A percentile compares a stretch with the other conserved stretches of the same genome.
These are phyloP conservation scores for Aspergillus sp. DNA, from an alignment of 2,329 filamentous ascomycete genomes.

Conservation along the genomic window DNA sequence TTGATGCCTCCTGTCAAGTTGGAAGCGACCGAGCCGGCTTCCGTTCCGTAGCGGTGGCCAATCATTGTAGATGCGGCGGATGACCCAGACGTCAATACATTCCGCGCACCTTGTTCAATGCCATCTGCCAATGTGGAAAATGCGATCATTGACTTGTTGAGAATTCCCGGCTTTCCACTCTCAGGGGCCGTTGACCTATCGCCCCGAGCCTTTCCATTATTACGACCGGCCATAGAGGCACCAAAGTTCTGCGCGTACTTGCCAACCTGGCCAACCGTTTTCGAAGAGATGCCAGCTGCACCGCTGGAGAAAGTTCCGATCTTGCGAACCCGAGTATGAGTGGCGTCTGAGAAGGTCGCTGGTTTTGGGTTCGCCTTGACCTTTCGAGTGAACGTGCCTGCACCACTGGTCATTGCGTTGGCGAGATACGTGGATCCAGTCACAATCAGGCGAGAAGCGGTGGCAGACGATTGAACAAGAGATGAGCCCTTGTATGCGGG, in stretches of 20 bases:
- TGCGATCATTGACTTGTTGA: conserved; percentile 96
- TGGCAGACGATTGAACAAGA: conserved; percentile 81
- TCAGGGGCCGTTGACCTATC: conserved; percentile 68
- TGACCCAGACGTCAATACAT: conserved; percentile 71
- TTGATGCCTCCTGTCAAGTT: conserved; percentile 83
- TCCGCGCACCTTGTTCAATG: conserved; percentile 81
- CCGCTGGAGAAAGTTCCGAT: conserved; percentile 82
- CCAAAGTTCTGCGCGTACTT: conserved; percentile 88
- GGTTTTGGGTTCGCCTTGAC: conserved; percentile 76
- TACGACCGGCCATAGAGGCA: conserved; percentile 68
- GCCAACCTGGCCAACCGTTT: conserved; percentile 81
- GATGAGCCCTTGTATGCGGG: conserved; percentile 89
- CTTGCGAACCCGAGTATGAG: conserved; percentile 81
- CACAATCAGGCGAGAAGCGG: conserved; percentile 87
- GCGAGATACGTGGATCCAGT: conserved; percentile 79
- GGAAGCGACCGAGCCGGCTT: conserved; percentile 76
- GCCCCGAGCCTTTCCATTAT: conserved; percentile 55
- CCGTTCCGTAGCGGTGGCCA: conserved; percentile 80
- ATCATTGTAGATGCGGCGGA: conserved; percentile 82
- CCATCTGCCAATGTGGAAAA: conserved; percentile 94
- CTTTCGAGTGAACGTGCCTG: conserved; percentile 76
- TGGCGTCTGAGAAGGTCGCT: conserved; percentile 81
- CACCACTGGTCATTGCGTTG: conserved; percentile 73
- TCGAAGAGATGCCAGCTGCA: conserved; percentile 76
- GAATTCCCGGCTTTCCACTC: conserved; percentile 78